Evolutionary conservation across 1,284 basidiomycete genomes (phyloP), one percentile per base, ranked within the genome.

Genomic region (Trametes versicolor): DNA sequence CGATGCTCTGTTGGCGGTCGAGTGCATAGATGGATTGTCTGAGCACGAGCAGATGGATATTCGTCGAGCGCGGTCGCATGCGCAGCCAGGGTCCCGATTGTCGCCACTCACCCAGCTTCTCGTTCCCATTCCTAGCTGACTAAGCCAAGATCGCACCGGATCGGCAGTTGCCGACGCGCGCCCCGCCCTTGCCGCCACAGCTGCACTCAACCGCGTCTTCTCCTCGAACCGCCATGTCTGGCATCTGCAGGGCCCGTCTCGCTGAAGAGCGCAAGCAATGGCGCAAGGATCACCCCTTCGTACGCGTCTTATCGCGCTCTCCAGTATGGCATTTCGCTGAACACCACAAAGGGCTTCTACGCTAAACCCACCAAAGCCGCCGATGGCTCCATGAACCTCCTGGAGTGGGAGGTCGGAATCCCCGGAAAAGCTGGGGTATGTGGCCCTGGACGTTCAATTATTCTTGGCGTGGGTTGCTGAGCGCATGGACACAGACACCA

Each of bases 221-320:
- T 63, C 45, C 51, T 62, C n/a, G 41, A 48, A 52, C 67, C 63
- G 52, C 56, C 55, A 89, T 95, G 94, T 88, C 94, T 69, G 87
- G 93, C 67, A 91, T 96, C 72, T 92, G 95, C 77, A 86, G 94
- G 75, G 88, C 91, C 45, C 89, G 96, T 73, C 85, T 98, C 21
- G 88, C 96, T 39, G 98, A 99, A 80, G 98, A 99, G 81, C 90
- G 98, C 74, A 99, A 99, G 81, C 95, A 98, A 75, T 99, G 98
- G 98, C 83, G 98, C 69, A 99, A 97, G 78, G 98, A 99, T 74
- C 98, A 99, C 80, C 98, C 98, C 54, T 99, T 98, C 74, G 97
- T 99, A 80, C 79, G 96, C 89, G 47, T 63, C 37, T 59, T 45
- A 53, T 23, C 21, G 4, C 52, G 37, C 29, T 60, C 45, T 58